These are phyloP conservation scores for Neonectria ditissima DNA, from an alignment of 2,329 filamentous ascomycete genomes.

Conservation along the genomic window DNA sequence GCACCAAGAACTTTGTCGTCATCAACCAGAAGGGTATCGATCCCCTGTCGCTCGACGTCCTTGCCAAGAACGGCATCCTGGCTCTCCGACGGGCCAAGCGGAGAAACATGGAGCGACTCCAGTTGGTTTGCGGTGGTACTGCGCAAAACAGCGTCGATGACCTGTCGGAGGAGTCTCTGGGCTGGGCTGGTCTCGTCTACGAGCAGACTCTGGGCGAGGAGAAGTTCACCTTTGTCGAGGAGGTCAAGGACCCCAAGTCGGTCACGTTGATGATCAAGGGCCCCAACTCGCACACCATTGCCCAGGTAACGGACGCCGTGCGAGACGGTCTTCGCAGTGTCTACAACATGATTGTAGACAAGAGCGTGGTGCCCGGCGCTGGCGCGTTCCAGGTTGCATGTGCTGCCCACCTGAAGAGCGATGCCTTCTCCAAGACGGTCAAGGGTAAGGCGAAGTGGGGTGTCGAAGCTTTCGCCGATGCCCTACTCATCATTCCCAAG, in stretches of 20 bases:
- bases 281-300: conserved; percentile 95
- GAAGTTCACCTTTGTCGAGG: conserved; percentile 98
- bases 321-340: conserved; percentile 94
- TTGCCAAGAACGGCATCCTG: conserved; percentile 98
- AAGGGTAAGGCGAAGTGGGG: conserved; percentile 99
- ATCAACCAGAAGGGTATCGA: conserved; percentile 99
- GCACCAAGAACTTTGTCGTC: conserved; percentile 95
- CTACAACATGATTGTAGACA: conserved; percentile 99
- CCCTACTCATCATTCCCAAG: conserved; percentile 95
- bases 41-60: conserved; percentile 91
- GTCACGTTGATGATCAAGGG: conserved; percentile 98
- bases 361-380: conserved; percentile 91
- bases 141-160: conserved; percentile 98
- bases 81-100: conserved; percentile 95
- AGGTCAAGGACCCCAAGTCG: conserved; percentile 98
- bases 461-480: conserved; percentile 94
- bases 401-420: conserved; percentile 86
- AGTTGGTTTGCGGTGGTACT: conserved; percentile 90
- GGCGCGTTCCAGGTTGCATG: conserved; percentile 97
- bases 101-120: conserved; percentile 98
- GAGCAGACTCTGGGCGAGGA: conserved; percentile 98
- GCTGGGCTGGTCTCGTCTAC: conserved; percentile 96
- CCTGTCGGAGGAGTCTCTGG: conserved; percentile 85
- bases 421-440: conserved; percentile 87
- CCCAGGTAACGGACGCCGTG: conserved; percentile 96